Evolutionary conservation across 257 asterid genomes (phyloP).

Genomic region (Perilla frutescens): DNA sequence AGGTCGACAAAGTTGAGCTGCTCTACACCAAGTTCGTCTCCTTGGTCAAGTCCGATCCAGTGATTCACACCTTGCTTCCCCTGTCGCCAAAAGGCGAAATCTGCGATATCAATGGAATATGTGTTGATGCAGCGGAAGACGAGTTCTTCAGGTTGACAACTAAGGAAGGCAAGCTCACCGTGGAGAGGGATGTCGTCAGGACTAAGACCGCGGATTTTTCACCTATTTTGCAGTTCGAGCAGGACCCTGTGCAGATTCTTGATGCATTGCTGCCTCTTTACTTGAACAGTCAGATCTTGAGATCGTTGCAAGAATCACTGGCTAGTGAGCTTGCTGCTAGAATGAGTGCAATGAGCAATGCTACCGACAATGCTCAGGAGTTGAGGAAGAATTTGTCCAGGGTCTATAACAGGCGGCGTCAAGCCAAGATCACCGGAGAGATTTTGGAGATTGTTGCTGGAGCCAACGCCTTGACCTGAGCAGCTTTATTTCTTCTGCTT

Average conservation of each 20-base stretch:
- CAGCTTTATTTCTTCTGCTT: constrained; percentile 24
- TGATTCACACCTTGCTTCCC: constrained; percentile 90
- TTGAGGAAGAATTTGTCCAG: constrained; percentile 65
- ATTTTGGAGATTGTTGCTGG: constrained; percentile 96
- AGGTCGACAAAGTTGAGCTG: constrained; percentile 89
- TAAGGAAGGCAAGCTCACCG: constrained; percentile 82
- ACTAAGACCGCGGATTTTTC: constrained; percentile 68
- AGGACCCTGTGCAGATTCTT: constrained; percentile 89
- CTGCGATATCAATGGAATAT: constrained; percentile 77
- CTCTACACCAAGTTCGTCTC: constrained; percentile 92
- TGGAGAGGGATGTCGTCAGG: constrained; percentile 76
- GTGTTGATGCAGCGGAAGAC: constrained; percentile 90
- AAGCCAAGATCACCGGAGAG: constrained; percentile 93
- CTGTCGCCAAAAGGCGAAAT: constrained; percentile 90
- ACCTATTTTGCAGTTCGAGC: constrained; percentile 88
- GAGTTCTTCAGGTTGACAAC: constrained; percentile 88
- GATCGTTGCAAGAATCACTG: constrained; percentile 83
- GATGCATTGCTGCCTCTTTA: constrained; percentile 89
- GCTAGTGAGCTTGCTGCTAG: constrained; percentile 94
- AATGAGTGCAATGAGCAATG: constrained; percentile 95
- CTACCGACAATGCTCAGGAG: constrained; percentile 75
- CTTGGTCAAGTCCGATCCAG: constrained; percentile 76
- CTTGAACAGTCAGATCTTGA: constrained; percentile 84
- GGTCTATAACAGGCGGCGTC: constrained; percentile 79
- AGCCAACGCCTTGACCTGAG: constrained; percentile 62